phyloP scores from a whole-genome alignment of 2,329 filamentous ascomycete genomes.

The Cercospora sp. region DNA sequence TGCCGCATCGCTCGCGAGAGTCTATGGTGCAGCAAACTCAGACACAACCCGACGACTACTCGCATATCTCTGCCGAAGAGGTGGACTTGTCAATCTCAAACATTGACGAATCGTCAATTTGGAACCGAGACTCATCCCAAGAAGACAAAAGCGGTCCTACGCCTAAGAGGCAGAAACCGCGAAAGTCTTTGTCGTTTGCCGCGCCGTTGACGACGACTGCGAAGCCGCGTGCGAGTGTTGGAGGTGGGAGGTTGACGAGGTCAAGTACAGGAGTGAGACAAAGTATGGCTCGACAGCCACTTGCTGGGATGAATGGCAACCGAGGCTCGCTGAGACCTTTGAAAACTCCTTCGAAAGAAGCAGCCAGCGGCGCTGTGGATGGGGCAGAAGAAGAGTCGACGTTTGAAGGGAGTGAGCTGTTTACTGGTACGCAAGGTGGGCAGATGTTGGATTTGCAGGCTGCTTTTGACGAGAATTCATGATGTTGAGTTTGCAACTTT shows the following conservation, averaged over 20 bases:
- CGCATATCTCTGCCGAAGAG: slow-evolving; percentile 20
- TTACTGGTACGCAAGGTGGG: slow-evolving; percentile 39
- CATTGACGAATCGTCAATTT: slow-evolving; percentile 29
- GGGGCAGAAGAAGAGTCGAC: slow-evolving; percentile 35
- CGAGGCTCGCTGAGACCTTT: slow-evolving; percentile 25
- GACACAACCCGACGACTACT: slow-evolving; percentile 19
- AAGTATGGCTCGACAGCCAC: slow-evolving; percentile 22
- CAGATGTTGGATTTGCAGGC: slow-evolving; percentile 17
- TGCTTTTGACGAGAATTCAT: slow-evolving; percentile 18
- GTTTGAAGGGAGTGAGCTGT: slow-evolving; percentile 44
- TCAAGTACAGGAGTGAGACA: slow-evolving; percentile 25
- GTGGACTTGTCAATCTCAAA: slow-evolving; percentile 23
- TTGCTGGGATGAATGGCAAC: slow-evolving; percentile 34
- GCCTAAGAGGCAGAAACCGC: slow-evolving; percentile 42
- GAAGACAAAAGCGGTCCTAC: slow-evolving; percentile 38
- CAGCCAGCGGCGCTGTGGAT: not conserved
- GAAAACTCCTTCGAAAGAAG: slow-evolving; percentile 18
- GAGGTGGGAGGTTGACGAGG: slow-evolving; percentile 9
- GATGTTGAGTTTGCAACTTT: too few relatives aligned
- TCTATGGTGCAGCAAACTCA: slow-evolving; percentile 15
- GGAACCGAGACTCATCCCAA: slow-evolving; percentile 33
- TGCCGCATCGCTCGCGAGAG: slow-evolving; percentile 28
- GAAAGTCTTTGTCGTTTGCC: slow-evolving; percentile 19
- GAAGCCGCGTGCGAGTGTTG: slow-evolving; percentile 32
- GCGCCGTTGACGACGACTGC: slow-evolving; percentile 26